These are phyloP conservation scores for Mucor irregularis DNA, from an alignment of 371 early-diverging fungal genomes.

Conservation along the genomic window DNA sequence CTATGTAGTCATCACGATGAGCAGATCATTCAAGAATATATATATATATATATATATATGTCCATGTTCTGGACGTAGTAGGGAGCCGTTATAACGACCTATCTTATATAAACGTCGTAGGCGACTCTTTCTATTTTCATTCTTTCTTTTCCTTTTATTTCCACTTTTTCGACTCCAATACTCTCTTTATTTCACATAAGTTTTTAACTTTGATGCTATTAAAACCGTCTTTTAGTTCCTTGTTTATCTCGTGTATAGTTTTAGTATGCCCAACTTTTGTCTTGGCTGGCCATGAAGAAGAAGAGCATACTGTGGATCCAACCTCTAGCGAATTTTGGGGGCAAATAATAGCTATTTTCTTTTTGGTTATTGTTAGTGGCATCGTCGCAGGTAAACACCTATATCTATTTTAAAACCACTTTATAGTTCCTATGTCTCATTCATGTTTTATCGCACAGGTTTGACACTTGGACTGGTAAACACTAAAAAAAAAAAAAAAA, in stretches of 20 bases:
- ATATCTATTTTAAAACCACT: not conserved
- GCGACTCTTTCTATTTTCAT: slow-evolving; percentile 1
- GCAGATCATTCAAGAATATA: too few relatives aligned
- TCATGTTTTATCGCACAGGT: slow-evolving; percentile 67
- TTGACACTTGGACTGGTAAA: slow-evolving; percentile 45
- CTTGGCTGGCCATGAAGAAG: slow-evolving; percentile 3
- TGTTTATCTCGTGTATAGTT: not conserved
- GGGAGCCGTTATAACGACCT: too few relatives aligned
- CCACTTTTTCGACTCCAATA: not conserved
- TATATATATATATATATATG: too few relatives aligned
- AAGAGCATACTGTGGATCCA: slow-evolving; percentile 8
- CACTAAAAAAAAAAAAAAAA: not conserved
- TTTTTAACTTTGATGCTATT: slow-evolving; percentile 4
- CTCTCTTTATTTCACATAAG: not conserved
- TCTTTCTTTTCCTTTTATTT: not conserved
- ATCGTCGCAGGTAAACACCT: slow-evolving; percentile 69
- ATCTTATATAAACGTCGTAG: too few relatives aligned
- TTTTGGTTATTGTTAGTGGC: slow-evolving; percentile 75
- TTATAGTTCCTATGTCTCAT: not conserved
- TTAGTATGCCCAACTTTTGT: not conserved
- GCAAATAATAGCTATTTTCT: slow-evolving; percentile 40
- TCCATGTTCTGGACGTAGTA: too few relatives aligned
- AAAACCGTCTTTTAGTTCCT: slow-evolving; percentile 2
- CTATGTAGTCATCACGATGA: too few relatives aligned
- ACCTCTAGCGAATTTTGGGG: slow-evolving; percentile 35